A percentile compares a stretch with the other conserved stretches of the same genome.
Evolutionary conservation across 2,329 filamentous ascomycete genomes (phyloP).

Genomic region (Cordyceps cicadae): DNA sequence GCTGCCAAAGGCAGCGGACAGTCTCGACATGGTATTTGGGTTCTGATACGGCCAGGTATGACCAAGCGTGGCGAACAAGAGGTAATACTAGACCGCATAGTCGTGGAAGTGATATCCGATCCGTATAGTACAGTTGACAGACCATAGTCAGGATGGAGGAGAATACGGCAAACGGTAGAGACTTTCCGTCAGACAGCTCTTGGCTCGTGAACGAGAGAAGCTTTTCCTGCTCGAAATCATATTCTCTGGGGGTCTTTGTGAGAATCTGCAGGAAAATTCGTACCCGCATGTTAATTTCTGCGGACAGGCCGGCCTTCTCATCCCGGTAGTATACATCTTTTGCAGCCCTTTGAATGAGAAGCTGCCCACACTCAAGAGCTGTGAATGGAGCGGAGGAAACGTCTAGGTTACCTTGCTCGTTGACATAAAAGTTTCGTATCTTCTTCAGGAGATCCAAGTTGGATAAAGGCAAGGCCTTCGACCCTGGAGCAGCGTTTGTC

Average conservation of each 20-base stretch:
- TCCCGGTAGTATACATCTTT: conserved; percentile 42
- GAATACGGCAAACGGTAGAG: conserved; percentile 45
- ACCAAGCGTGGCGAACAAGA: conserved; percentile 69
- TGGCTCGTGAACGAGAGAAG: conserved; percentile 44
- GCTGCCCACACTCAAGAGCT: conserved; percentile 46
- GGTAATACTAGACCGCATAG: conserved; percentile 56
- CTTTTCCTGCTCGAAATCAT: conserved; percentile 35
- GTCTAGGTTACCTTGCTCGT: conserved; percentile 63
- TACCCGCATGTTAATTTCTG: conserved; percentile 48
- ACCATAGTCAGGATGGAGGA: conserved; percentile 51
- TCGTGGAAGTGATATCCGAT: conserved; percentile 43
- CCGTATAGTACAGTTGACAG: conserved; percentile 46
- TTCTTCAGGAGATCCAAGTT: conserved; percentile 47
- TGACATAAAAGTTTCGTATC: conserved; percentile 59
- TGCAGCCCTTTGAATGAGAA: conserved; percentile 55
- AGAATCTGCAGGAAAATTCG: conserved; percentile 52
- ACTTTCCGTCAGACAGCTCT: conserved; percentile 32
- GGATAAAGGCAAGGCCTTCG: conserved; percentile 13
- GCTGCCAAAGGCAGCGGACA: conserved; percentile 74
- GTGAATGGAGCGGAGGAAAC: conserved; percentile 51
- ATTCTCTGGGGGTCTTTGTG: conserved; percentile 39
- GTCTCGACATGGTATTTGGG: conserved; percentile 95
- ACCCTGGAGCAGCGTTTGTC: conserved; percentile 13
- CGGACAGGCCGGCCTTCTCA: conserved; percentile 29
- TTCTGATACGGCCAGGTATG: conserved; percentile 67